Percentiles rank a stretch among this genome's conserved stretches.
Conservation (phyloP, 116 monocot species). For the Dioscorea cayenensis region DNA sequence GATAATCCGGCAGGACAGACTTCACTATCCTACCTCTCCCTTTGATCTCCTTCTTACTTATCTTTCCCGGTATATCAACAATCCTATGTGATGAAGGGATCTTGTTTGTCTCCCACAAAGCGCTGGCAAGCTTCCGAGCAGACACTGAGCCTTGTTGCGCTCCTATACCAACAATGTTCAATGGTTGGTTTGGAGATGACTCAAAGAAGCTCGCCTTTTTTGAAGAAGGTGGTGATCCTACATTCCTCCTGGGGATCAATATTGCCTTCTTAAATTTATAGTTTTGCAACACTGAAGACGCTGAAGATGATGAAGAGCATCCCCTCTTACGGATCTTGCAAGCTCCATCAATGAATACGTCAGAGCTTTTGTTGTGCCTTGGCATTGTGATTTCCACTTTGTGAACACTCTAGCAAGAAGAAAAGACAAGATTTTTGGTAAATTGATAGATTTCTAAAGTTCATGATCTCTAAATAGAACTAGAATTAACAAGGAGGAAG, state of each 20-base stretch:
- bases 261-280: constrained; percentile 34
- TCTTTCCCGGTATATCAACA: constrained; percentile 5
- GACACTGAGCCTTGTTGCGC: constrained; percentile 31
- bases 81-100: constrained; percentile 12
- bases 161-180: background rate
- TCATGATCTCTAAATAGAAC: no score
- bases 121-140: constrained; percentile 66
- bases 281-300: constrained; percentile 30
- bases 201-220: constrained; percentile 13
- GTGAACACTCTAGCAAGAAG: background rate
- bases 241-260: constrained; percentile 31
- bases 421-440: background rate
- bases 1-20: constrained; percentile 4
- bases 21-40: background rate
- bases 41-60: constrained; percentile 5
- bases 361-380: constrained; percentile 10
- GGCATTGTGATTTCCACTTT: constrained; percentile 27
- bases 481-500: no score
- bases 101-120: constrained; percentile 51
- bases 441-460: background rate
- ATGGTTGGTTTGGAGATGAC: constrained; percentile 1
- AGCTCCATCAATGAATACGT: constrained; percentile 9
- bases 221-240: constrained; percentile 25
- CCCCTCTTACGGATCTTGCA: constrained; percentile 41
- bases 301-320: constrained; percentile 36